Conservation (phyloP, 352 stramenopile species). For the Pythium sukuiense region DNA sequence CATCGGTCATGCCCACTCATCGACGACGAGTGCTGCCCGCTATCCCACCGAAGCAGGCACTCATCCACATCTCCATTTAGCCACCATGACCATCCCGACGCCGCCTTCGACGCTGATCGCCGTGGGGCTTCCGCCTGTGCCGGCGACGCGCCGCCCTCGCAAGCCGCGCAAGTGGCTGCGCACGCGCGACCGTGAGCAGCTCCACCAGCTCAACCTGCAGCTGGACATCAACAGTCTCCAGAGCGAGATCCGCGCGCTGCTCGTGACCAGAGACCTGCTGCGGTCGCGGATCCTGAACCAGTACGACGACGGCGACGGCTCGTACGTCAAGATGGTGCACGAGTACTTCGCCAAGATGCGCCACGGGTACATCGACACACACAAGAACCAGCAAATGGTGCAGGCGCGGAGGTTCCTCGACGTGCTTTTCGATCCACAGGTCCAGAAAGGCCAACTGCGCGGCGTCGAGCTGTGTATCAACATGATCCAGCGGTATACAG, state of each 20-base stretch:
- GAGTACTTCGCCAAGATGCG: slow-evolving; percentile 21
- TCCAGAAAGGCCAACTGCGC: slow-evolving; percentile 18
- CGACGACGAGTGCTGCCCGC: background rate
- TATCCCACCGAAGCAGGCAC: background rate
- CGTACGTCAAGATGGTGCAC: slow-evolving; percentile 20
- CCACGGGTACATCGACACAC: slow-evolving; percentile 17
- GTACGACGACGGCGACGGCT: slow-evolving; percentile 14
- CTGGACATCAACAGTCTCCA: slow-evolving; percentile 42
- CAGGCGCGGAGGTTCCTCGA: slow-evolving; percentile 14
- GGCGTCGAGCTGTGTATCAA: slow-evolving; percentile 18
- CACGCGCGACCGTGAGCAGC: slow-evolving; percentile 28
- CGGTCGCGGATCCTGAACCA: slow-evolving; percentile 17
- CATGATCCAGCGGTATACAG: slow-evolving; percentile 20
- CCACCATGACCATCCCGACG: background rate
- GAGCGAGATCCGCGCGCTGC: slow-evolving; percentile 38
- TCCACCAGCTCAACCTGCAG: slow-evolving; percentile 35
- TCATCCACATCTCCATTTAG: too few relatives aligned
- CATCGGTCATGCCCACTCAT: background rate
- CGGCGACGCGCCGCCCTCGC: background rate
- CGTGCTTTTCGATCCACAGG: slow-evolving; percentile 15
- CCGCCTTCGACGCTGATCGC: background rate
- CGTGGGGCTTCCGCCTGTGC: background rate
- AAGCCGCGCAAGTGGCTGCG: slow-evolving; percentile 23
- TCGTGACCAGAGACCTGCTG: slow-evolving; percentile 32
- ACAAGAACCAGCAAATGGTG: slow-evolving; percentile 1